Evolutionary conservation across 2,329 filamentous ascomycete genomes (phyloP), one percentile per base, ranked within the genome.

Genomic region (Teratosphaeria nubilosa): DNA sequence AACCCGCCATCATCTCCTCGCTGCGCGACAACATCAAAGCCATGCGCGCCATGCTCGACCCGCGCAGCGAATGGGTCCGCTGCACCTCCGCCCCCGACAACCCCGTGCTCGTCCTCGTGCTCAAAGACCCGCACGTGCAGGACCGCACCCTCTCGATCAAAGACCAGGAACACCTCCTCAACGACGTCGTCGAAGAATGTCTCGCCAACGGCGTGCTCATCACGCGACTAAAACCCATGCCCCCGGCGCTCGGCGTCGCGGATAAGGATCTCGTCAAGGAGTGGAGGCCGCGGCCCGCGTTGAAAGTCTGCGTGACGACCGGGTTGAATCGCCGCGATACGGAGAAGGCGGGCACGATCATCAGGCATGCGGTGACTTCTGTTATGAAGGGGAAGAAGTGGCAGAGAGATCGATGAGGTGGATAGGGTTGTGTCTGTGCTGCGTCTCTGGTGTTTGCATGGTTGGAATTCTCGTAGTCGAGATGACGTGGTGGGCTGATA

Each of bases 111-210:
- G 76, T 97, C 1, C 77, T 96, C 54, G 83, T 86, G 1, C 77
- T 99, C 57, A 96, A 96, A 77, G 82, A 86, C 0, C 90, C 96
- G 58, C 84, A 96, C 41, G 78, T 96, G 48, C 80, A 83, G 55
- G 81, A 84, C 1, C 85, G 87, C 68, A 83, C 82, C 51, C 75
- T 95, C 78, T 27, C 58, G 14, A 72, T 82, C 10, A 82, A 86
- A 34, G 92, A 96, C 62, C 90, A 97, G 74, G 90, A 96, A 68
- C 82, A 84, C 59, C 74, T 97, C 20, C 75, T 99, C 59, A 86
- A 95, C 68, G 94, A 99, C 67, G 86, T 90, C 63, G 90, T 96
- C n/a, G 95, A 99, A 60, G 94, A 99, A 86, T 80, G 85, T 58
- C 82, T 97, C 57, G 82, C 86, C 60, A 97, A 97, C 67, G 88